Conservation (phyloP, 2,329 filamentous ascomycete species). For the Aspergillus pseudoterreus region DNA sequence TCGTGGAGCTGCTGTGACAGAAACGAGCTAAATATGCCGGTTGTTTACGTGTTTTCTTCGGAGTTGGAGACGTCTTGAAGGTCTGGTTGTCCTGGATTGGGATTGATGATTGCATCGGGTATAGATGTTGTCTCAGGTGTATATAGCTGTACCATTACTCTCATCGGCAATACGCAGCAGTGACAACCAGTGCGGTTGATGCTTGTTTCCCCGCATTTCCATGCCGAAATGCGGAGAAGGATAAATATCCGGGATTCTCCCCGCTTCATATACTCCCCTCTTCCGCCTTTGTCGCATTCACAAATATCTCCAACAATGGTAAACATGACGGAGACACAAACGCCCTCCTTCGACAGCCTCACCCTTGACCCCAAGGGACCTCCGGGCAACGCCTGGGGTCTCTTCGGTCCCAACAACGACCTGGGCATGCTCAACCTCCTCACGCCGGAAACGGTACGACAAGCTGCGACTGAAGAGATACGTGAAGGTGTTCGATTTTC, state of each 20-base stretch:
- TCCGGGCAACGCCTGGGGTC: conserved; percentile 54
- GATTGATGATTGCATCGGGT: background rate
- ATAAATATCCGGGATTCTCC: conserved; percentile 8
- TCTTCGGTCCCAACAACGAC: conserved; percentile 51
- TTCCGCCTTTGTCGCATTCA: background rate
- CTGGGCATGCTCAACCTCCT: conserved; percentile 55
- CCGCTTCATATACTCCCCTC: background rate
- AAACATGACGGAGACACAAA: conserved; percentile 1
- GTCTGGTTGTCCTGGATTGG: background rate
- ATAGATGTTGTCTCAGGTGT: background rate
- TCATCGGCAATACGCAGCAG: background rate
- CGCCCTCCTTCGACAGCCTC: conserved; percentile 42
- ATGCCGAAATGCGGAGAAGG: conserved; percentile 4
- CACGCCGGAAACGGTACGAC: conserved; percentile 43
- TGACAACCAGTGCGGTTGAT: background rate
- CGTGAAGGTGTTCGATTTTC: conserved; percentile 44
- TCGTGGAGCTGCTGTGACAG: conserved; percentile 17
- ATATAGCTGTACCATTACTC: background rate
- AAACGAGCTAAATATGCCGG: background rate
- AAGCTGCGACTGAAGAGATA: conserved; percentile 45
- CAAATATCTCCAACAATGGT: background rate
- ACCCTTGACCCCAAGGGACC: conserved; percentile 50
- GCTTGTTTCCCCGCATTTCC: conserved; percentile 1
- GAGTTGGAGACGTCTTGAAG: background rate
- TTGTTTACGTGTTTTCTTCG: background rate